A percentile compares a stretch with the other conserved stretches of the same genome.
These are phyloP conservation scores for Salix dunnii DNA, from an alignment of 345 rosid genomes.

Conservation along the genomic window DNA sequence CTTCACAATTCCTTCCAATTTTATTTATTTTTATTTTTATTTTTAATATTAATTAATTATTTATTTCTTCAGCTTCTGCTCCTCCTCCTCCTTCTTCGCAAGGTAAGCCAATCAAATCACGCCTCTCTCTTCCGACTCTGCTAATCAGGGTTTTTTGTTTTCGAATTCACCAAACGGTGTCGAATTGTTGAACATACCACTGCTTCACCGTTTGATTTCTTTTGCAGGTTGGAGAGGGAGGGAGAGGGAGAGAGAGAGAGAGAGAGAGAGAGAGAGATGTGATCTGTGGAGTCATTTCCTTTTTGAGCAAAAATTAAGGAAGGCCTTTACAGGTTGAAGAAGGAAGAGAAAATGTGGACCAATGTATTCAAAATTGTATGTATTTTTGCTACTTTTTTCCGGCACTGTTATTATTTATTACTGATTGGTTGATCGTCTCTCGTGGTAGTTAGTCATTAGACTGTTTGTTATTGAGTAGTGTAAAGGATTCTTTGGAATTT, in stretches of 20 bases:
- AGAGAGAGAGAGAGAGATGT: background rate
- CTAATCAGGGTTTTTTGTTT: background rate
- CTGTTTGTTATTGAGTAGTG: background rate
- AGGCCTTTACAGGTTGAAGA: slow-evolving; percentile 12
- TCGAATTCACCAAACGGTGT: background rate
- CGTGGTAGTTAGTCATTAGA: background rate
- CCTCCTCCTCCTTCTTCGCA: background rate
- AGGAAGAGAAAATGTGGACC: slow-evolving; percentile 66
- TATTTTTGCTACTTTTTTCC: background rate
- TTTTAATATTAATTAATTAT: background rate
- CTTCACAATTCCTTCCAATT: background rate
- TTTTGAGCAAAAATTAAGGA: background rate
- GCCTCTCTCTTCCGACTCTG: background rate
- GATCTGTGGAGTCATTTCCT: background rate
- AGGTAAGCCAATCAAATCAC: background rate
- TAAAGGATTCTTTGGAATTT: background rate
- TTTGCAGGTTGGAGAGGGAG: background rate
- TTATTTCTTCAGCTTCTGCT: background rate
- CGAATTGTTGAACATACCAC: background rate
- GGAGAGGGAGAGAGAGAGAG: background rate
- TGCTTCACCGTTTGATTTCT: background rate
- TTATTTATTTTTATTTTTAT: too few species aligned
- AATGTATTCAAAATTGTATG: slow-evolving; percentile 82
- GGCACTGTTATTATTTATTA: background rate
- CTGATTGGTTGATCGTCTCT: background rate